These are phyloP conservation scores for Cephalotrichum gorgonifer DNA, from an alignment of 2,329 filamentous ascomycete species.

Conservation along the genomic window DNA sequence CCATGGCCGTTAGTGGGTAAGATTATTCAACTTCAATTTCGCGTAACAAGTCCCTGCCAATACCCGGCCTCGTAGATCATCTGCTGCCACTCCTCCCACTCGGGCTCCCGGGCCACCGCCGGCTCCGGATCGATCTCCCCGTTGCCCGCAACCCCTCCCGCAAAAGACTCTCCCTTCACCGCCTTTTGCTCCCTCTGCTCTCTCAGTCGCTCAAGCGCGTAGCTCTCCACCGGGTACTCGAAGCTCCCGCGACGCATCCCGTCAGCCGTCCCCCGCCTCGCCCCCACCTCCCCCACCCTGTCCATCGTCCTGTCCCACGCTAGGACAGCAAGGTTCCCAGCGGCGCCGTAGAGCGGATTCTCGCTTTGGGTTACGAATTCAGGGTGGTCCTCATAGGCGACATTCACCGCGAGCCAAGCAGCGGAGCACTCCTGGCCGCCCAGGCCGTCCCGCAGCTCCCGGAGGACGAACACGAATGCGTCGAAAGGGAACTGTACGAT, in stretches of 20 bases:
- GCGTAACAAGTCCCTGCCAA: neutral
- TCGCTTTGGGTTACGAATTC: neutral
- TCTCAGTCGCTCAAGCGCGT: neutral
- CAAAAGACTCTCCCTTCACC: neutral
- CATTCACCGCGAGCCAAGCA: constrained; percentile 1
- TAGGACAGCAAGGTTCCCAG: neutral
- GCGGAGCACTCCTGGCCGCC: neutral
- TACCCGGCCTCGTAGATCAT: constrained; percentile 1
- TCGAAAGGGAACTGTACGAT: constrained; percentile 2
- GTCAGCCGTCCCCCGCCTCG: neutral
- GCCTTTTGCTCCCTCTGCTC: neutral
- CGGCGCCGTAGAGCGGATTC: neutral
- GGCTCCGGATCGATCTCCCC: too few species aligned
- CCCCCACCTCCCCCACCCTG: neutral
- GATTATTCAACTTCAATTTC: too few species aligned
- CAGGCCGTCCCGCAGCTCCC: neutral
- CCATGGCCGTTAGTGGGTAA: too few species aligned
- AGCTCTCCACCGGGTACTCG: neutral
- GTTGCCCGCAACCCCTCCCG: neutral
- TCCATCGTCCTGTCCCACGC: constrained; percentile 2
- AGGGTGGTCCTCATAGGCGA: constrained; percentile 3
- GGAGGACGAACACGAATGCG: neutral
- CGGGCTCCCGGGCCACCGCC: neutral
- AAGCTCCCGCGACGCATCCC: neutral
- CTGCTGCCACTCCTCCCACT: constrained; percentile 1